phyloP scores from a whole-genome alignment of 495 filamentous ascomycete species.

The Trypethelium eluteriae region DNA sequence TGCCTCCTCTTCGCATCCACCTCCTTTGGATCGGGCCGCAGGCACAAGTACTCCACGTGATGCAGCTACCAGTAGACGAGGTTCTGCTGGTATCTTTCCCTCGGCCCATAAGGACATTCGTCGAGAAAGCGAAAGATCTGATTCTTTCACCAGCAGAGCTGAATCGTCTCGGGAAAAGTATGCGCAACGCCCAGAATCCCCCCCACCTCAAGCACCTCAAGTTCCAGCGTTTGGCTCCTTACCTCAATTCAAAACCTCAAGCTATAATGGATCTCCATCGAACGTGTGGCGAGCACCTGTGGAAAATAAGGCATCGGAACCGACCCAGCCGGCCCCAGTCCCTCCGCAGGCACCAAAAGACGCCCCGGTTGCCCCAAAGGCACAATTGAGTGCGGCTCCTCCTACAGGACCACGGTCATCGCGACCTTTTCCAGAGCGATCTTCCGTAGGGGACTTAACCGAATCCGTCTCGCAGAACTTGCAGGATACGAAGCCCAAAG shows the following conservation, averaged over 20 bases:
- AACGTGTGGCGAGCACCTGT: slow-evolving; percentile 32
- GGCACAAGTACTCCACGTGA: not conserved
- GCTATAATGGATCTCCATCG: slow-evolving; percentile 16
- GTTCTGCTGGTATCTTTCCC: not conserved
- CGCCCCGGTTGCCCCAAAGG: slow-evolving; percentile 8
- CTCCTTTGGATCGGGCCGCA: not conserved
- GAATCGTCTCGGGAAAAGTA: slow-evolving; percentile 40
- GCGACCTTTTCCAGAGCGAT: slow-evolving; percentile 5
- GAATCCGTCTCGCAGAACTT: not conserved
- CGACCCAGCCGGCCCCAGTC: slow-evolving; percentile 11
- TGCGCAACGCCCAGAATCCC: slow-evolving; percentile 42
- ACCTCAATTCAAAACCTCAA: slow-evolving; percentile 16
- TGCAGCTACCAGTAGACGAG: not conserved
- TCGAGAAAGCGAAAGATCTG: slow-evolving; percentile 41
- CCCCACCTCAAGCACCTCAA: slow-evolving; percentile 71
- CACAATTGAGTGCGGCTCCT: not conserved
- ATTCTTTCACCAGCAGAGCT: slow-evolving; percentile 34
- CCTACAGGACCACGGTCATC: slow-evolving; percentile 1
- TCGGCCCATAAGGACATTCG: slow-evolving; percentile 30
- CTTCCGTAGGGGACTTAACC: not conserved
- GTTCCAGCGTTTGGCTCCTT: slow-evolving; percentile 72
- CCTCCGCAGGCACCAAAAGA: slow-evolving; percentile 14
- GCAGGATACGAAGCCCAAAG: not conserved
- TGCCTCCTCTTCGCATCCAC: slow-evolving; percentile 13
- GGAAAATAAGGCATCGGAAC: slow-evolving; percentile 31